Base-by-base conservation (phyloP, 495 filamentous ascomycete species). In the Annulohypoxylon bovei region DNA sequence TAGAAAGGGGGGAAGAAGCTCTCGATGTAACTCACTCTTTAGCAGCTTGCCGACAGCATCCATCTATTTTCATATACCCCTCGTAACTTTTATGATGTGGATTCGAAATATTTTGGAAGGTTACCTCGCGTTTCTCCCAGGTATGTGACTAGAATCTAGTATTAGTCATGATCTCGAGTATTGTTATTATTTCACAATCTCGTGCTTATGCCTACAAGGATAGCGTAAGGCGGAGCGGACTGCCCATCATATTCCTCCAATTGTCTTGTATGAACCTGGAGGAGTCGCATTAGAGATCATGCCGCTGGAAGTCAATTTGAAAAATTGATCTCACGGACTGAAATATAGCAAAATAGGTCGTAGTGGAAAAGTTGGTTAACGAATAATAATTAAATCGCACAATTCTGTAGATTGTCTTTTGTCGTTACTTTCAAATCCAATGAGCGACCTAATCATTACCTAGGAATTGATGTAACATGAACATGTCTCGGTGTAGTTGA, bases 181-280 rank as follows among this genome's bases (percentile, higher is more conserved):
- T 27, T 53, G 7, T 27, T 53, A 2, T 49, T 22, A 11, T 8
- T 14, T 28, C 22, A 27, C 25, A n/a, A 50, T 8, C 11, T 14
- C 22, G 2, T 11, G 22, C 25, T 6, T 27, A 25, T 50, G 30
- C 62, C 30, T 18, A 65, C 62, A 37, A 65, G 62, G 32, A 65
- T 65, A 9, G 62, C 62, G 20, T 65, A 65, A n/a, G 62, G 40
- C 42, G 62, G 62, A 12, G 18, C 40, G 22, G 32, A 39, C 6
- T 65, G 28, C 27, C 62, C 62, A 40, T 39, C 50, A n/a, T 18
- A 65, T 49, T 65, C 62, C 53, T 65, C 53, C 42, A 65, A 28
- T 32, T 58, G n/a, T 49, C 53, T 65, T 40, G 53, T 65, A 50
- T 65, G 53, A n/a, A 65, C 62, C 23, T 65, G 62, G 22, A 65